Base-by-base conservation (phyloP, 1,139 yeast species). In the Candida freyschussii region DNA sequence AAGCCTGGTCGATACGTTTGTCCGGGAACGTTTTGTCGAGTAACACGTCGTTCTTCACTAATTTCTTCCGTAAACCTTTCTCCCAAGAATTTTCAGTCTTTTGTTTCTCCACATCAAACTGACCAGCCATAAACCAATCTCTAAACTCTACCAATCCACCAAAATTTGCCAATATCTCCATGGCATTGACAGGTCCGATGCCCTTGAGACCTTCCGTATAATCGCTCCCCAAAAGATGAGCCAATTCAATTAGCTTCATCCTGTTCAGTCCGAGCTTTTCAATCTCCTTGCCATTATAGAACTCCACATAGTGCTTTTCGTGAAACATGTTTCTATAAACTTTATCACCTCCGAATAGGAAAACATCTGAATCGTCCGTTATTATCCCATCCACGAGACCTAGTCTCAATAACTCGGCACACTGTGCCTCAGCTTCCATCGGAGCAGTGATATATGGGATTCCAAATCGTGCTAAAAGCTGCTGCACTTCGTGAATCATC, bases 401-500 rank as follows among this genome's bases (percentile, higher is more conserved):
- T 13, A 86, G 56, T 17, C 60, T 57, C 30, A 75, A 59, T 9
- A 91, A 60, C 45, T 79, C 85, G 0, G 96, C 96, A 59, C 98
- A 91, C 52, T 91, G 98, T 0, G 97, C 96, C 62, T 91, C 98
- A 1, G 98, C 98, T 59, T 91, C 98, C 86, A 85, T 86, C 0
- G 97, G 97, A 0, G 97, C 96, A 0, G 96, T 85, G 7, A 91
- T 72, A 48, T 75, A 91, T 0, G 98, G 98, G 9, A 91, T 82
- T 1, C 98, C 98, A 63, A 93, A 93, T 36, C 93, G 57, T 21
- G 80, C 72, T 6, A 93, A 63, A 24, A 93, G 63, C 41, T 86
- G 95, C 56, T 91, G 96, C 9, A 94, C 93, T 53, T 91, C 97
- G 27, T 69, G 67, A 15, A 91, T 73, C 97, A 93, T 91, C 4